Evolutionary conservation across 768 basidiomycete genomes (phyloP), one percentile per base, ranked within the genome.

Genomic region (Sporobolomyces pararoseus): DNA sequence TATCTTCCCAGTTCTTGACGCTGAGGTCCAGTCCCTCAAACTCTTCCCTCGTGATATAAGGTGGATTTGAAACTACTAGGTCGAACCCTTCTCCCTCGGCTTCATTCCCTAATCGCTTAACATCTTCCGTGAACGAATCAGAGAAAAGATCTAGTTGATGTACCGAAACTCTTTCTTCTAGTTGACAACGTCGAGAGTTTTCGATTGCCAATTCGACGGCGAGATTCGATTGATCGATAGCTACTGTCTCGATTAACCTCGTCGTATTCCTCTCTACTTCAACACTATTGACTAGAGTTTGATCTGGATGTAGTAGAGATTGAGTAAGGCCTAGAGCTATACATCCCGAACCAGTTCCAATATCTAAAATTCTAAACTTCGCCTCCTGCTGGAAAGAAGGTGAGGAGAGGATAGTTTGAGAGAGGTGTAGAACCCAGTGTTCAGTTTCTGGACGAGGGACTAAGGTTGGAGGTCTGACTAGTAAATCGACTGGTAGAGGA

Each of bases 371-470:
- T 35, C 81, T 81, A 23, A 72, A 70, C 44, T 65, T 81, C 5
- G 4, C 34, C 7, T 10, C 17, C 39, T 42, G 9, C 17, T 9
- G 17, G 9, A 42, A 9, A 9, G 39, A 42, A 9, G 39, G 17
- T 42, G 79, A 73, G 21, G 79, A 77, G 12, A 83, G 82, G 63
- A 76, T 34, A 27, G 52, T 16, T 4, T 79, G 69, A 59, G 85
- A 75, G 64, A 92, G 84, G 59, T 82, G 83, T 13, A 85, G 78
- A 10, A 87, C 82, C 89, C 89, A 90, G 72, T 91, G 80, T 77
- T 96, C 91, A 0, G 95, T 99, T 80, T 99, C 95, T 51, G 93
- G 90, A 19, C 95, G 88, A 17, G 95, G 95, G 50, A 98, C 97
- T 72, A 98, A 86, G 23, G 88, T 86, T 2, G 95, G 95, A 3